Percentiles rank a stretch among this genome's conserved stretches.
Conservation (phyloP, 176 grass and related monocot species). For the Oryza glumipatula region DNA sequence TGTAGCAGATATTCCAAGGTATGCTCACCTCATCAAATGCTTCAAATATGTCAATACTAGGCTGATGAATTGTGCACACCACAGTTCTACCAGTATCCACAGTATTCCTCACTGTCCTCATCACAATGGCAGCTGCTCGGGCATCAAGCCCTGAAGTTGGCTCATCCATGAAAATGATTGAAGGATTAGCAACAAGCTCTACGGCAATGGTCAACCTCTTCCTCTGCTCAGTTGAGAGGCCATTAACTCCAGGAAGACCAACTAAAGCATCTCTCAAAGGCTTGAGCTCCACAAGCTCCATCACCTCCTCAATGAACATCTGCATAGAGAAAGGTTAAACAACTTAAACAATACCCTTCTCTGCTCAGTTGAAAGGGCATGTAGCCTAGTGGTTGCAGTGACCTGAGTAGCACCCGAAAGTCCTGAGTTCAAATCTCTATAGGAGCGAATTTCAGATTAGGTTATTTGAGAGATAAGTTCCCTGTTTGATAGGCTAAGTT, state of each 20-base stretch:
- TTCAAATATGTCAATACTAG: slow-evolving; percentile 98
- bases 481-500: no score
- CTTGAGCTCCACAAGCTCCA: slow-evolving; percentile 87
- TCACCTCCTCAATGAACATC: slow-evolving; percentile 81
- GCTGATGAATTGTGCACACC: slow-evolving; percentile 93
- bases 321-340: slow-evolving; percentile 39
- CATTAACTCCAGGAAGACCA: slow-evolving; percentile 76
- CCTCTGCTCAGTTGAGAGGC: slow-evolving; percentile 84
- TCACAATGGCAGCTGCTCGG: slow-evolving; percentile 87
- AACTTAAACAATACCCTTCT: background rate
- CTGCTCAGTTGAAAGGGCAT: no score
- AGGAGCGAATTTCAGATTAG: no score
- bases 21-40: slow-evolving; percentile 78
- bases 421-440: no score
- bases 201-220: slow-evolving; percentile 89
- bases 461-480: no score
- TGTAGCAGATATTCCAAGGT: background rate
- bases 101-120: slow-evolving; percentile 87
- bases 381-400: no score
- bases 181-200: slow-evolving; percentile 88
- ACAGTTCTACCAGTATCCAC: slow-evolving; percentile 88
- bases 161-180: slow-evolving; percentile 93
- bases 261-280: slow-evolving; percentile 64
- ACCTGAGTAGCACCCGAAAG: no score
- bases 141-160: slow-evolving; percentile 90